These are phyloP conservation scores for Guadua angustifolia DNA, from an alignment of 176 grass and related monocot species.

Conservation along the genomic window DNA sequence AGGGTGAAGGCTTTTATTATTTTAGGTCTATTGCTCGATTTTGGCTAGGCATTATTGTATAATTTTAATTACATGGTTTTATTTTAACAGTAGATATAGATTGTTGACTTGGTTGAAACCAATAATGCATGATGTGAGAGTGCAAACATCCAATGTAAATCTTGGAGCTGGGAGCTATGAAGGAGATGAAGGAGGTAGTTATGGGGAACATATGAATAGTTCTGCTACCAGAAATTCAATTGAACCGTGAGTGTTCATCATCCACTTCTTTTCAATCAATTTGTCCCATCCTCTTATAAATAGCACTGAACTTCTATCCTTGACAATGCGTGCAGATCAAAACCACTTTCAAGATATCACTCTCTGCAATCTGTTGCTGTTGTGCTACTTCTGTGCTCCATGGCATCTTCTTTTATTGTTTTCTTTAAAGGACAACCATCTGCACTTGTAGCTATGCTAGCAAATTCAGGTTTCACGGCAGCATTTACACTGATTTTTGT, in stretches of 20 bases:
- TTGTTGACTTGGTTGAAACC: conserved; percentile 48
- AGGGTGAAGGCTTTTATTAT: background rate
- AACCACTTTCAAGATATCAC: conserved; percentile 51
- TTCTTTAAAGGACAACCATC: conserved; percentile 77
- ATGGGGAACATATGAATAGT: conserved; percentile 43
- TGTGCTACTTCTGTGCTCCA: conserved; percentile 56
- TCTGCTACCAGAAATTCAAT: conserved; percentile 49
- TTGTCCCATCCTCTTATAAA: background rate
- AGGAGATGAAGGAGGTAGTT: conserved; percentile 45
- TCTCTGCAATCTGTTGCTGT: conserved; percentile 64
- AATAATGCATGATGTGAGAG: conserved; percentile 47
- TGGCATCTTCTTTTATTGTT: conserved; percentile 65
- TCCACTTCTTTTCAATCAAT: background rate
- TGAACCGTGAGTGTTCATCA: conserved; percentile 55
- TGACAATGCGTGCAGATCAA: conserved; percentile 59
- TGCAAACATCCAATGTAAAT: conserved; percentile 63
- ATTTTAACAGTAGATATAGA: conserved; percentile 36
- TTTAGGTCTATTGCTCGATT: background rate
- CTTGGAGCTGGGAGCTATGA: conserved; percentile 73
- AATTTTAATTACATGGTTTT: background rate
- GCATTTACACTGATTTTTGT: conserved; percentile 94
- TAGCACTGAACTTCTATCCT: conserved; percentile 9
- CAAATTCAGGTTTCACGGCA: conserved; percentile 95
- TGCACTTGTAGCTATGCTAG: conserved; percentile 60
- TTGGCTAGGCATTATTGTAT: background rate